Evolutionary conservation across 2,329 filamentous ascomycete genomes (phyloP), one percentile per base, ranked within the genome.

Genomic region (Phyllosticta ampelicida): DNA sequence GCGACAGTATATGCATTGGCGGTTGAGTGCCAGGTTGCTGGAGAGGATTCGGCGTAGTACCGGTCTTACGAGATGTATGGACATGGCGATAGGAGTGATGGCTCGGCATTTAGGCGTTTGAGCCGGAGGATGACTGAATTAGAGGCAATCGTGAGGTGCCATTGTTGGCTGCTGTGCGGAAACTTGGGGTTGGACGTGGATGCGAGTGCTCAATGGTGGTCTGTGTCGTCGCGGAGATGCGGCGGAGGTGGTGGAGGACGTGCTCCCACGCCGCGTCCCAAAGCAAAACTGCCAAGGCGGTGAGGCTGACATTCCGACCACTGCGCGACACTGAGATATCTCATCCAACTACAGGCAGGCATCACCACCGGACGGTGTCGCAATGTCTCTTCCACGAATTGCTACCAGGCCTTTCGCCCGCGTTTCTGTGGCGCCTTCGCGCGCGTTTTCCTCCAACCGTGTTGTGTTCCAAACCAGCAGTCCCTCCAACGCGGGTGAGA

Each of bases 61-160:
- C 70, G 77, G 73, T 69, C 81, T 80, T 61, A 81, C 82, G 66
- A 85, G 74, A 63, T 82, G 80, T 62, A 82, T 82, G 58, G 78
- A 78, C 82, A 84, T 84, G 60, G 68, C 71, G 53, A 60, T 29
- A 29, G 48, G 44, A 51, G 52, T 16, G 59, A n/a, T n/a, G 44
- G 49, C 50, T 50, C 48, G 55, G 44, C 19, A 44, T 44, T 19
- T 20, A 36, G 53, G 57, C 36, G 16, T n/a, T n/a, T 13, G 4
- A n/a, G 36, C 36, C 36, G n/a, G 16, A 13, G 13, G 36, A 44
- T 44, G 36, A n/a, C n/a, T n/a, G 36, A 44, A n/a, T 44, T 44
- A 44, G 36, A 44, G 36, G 8, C 36, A 8, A 44, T 44, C 36
- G 36, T 44, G 36, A 44, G 36, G 36, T n/a, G 36, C 36, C 36